Conservation (phyloP, 2,329 filamentous ascomycete species). For the Aspergillus ruber region DNA sequence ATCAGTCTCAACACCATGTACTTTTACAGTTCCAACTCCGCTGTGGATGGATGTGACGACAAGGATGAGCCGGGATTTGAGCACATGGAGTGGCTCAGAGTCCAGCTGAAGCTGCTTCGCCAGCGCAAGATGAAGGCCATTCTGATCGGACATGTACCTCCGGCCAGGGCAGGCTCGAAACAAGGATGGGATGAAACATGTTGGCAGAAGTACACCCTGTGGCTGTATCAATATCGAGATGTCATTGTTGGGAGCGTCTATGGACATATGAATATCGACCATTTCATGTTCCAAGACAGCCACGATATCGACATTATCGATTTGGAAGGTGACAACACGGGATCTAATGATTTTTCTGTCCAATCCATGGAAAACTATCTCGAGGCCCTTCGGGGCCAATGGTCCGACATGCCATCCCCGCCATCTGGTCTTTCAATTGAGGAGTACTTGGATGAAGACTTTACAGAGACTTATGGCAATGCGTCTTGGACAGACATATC, state of each 20-base stretch:
- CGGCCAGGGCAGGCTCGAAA: constrained; percentile 78
- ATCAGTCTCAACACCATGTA: constrained; percentile 96
- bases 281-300: constrained; percentile 88
- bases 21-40: constrained; percentile 88
- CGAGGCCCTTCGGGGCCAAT: constrained; percentile 66
- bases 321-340: constrained; percentile 13
- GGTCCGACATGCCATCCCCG: constrained; percentile 65
- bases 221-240: constrained; percentile 85
- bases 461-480: constrained; percentile 15
- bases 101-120: constrained; percentile 79
- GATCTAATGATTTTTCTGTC: constrained; percentile 49
- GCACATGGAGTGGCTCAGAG: constrained; percentile 91
- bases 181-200: constrained; percentile 91
- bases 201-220: constrained; percentile 95
- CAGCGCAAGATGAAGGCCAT: constrained; percentile 88
- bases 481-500: constrained; percentile 12
- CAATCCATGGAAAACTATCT: constrained; percentile 73
- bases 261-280: constrained; percentile 98
- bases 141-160: constrained; percentile 87
- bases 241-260: constrained; percentile 73
- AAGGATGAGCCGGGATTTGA: constrained; percentile 81
- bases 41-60: constrained; percentile 79
- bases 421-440: constrained; percentile 15
- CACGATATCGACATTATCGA: constrained; percentile 61
- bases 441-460: constrained; percentile 7